A percentile compares a stretch with the other conserved stretches of the same genome.
Evolutionary conservation across 1,139 yeast genomes (phyloP).

Genomic region (Geotrichum carabidarum): DNA sequence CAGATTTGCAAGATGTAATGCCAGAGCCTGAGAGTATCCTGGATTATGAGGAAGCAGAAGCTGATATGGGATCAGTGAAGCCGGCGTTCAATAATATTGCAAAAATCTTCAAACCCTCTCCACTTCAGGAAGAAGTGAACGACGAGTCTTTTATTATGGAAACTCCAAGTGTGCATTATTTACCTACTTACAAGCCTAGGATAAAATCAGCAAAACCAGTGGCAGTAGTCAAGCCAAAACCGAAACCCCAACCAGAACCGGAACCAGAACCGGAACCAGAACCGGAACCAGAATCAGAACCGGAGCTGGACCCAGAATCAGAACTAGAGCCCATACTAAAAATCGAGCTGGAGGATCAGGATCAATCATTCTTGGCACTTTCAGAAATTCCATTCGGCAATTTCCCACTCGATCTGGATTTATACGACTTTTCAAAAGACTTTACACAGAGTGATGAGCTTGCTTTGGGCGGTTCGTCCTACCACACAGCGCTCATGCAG

Average conservation of each 20-base stretch:
- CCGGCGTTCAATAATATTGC: constrained; percentile 20
- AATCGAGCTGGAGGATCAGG: not conserved
- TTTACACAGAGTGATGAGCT: constrained; percentile 8
- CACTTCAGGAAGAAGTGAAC: constrained; percentile 23
- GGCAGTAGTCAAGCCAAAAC: not conserved
- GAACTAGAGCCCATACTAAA: not conserved
- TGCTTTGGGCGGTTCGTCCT: constrained; percentile 10
- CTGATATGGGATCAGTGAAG: constrained; percentile 4
- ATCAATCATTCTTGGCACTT: not conserved
- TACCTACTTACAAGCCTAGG: not conserved
- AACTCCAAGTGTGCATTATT: constrained; percentile 19
- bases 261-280: not conserved
- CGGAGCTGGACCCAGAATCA: not conserved
- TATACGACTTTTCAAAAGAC: constrained; percentile 12
- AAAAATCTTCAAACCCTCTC: constrained; percentile 25
- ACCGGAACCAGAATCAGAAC: not conserved
- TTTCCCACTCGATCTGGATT: constrained; percentile 2
- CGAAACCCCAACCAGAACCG: not conserved
- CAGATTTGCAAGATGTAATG: not conserved
- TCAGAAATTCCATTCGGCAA: not conserved
- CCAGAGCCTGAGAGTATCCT: not conserved
- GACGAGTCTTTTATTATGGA: constrained; percentile 25
- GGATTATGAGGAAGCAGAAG: not conserved
- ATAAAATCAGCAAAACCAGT: not conserved
- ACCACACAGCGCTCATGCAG: constrained; percentile 23